A percentile compares a stretch with the other conserved stretches of the same genome.
phyloP scores from a whole-genome alignment of 192 early-diverging fungal species.

The Backusella tarrabulga region DNA sequence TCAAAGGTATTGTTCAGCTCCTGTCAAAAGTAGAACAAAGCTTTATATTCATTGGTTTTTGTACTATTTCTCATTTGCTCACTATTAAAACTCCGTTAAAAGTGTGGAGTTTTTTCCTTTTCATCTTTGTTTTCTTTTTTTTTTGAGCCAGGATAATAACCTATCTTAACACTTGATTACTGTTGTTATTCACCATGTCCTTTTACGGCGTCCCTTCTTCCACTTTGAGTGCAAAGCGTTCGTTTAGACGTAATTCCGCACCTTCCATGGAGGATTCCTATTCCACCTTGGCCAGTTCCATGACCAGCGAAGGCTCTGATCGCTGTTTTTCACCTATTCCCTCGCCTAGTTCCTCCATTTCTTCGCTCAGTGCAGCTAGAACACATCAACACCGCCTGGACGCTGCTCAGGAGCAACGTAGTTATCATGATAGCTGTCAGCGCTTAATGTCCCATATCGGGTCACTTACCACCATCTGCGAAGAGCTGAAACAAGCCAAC shows the following conservation, averaged over 20 bases:
- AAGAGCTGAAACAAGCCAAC: constrained; percentile 71
- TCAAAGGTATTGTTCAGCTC: background rate
- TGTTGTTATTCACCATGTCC: background rate
- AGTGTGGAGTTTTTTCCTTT: background rate
- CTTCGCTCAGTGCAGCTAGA: constrained; percentile 11
- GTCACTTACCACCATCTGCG: constrained; percentile 61
- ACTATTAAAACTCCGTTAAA: background rate
- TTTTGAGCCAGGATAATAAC: background rate
- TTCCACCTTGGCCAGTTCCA: background rate
- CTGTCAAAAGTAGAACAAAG: background rate
- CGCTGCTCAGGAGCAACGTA: constrained; percentile 56
- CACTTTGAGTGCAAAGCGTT: background rate
- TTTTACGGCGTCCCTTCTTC: background rate
- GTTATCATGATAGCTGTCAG: constrained; percentile 75
- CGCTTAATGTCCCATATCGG: constrained; percentile 67
- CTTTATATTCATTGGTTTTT: background rate
- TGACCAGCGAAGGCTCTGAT: background rate
- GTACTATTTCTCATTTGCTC: background rate
- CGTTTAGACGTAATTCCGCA: constrained; percentile 17
- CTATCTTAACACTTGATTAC: background rate
- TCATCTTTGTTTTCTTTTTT: background rate
- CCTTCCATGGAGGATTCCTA: constrained; percentile 18
- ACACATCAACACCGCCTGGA: constrained; percentile 32
- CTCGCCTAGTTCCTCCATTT: constrained; percentile 10
- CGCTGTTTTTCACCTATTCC: background rate